Conservation (phyloP, 257 asterid species). For the Nicotiana attenuata region DNA sequence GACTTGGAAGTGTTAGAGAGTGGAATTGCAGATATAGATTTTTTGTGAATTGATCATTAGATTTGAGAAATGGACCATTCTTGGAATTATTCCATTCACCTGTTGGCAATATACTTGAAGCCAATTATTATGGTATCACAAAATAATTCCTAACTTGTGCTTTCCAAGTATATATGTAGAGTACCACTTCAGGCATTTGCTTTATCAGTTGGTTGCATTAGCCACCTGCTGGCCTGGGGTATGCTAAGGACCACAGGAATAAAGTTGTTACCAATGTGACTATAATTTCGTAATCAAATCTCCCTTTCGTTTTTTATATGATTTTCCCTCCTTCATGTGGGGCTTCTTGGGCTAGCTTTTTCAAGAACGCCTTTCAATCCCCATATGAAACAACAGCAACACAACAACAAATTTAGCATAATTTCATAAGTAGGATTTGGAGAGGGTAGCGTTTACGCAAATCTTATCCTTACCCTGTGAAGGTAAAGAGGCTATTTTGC, state of each 20-base stretch:
- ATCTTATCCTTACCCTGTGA: too few relatives aligned
- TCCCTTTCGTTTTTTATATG: neutral
- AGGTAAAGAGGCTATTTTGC: too few relatives aligned
- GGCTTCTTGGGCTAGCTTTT: neutral
- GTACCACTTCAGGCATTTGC: neutral
- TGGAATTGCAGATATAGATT: neutral
- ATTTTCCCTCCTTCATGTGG: neutral
- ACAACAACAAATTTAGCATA: too few relatives aligned
- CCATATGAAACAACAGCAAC: too few relatives aligned
- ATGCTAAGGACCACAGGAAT: neutral
- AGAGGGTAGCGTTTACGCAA: too few relatives aligned
- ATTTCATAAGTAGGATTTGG: too few relatives aligned
- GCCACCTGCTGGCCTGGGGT: neutral
- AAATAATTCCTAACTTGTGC: neutral
- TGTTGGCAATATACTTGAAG: neutral
- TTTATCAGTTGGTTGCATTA: neutral
- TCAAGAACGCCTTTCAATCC: neutral
- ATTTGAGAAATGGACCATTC: neutral
- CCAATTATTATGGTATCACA: neutral
- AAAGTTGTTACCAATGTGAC: neutral
- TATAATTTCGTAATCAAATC: too few relatives aligned
- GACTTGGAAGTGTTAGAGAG: neutral
- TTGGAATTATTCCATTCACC: neutral
- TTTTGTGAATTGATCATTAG: neutral
- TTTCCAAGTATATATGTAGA: neutral